These are phyloP conservation scores for Rusavskia elegans DNA, from an alignment of 495 filamentous ascomycete genomes.

Conservation along the genomic window DNA sequence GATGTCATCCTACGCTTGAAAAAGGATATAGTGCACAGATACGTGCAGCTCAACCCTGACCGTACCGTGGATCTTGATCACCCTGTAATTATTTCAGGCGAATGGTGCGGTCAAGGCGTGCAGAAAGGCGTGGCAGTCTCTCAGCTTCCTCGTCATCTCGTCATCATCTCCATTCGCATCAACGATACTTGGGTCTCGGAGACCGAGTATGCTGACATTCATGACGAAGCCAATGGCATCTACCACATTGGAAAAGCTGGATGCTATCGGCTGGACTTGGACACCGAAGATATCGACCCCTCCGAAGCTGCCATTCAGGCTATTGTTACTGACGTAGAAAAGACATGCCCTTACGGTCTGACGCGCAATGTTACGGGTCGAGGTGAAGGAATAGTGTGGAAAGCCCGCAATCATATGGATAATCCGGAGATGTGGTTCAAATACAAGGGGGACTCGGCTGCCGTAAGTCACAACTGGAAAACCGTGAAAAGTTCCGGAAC, in stretches of 20 bases:
- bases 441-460: conserved; percentile 16
- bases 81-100: conserved; percentile 18
- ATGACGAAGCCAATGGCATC: conserved; percentile 9
- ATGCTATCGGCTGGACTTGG: conserved; percentile 9
- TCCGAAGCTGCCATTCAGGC: conserved; percentile 7
- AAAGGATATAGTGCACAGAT: conserved; percentile 6
- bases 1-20: conserved; percentile 3
- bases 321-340: conserved; percentile 14
- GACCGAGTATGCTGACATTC: conserved; percentile 13
- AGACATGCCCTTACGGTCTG: conserved; percentile 17
- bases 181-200: conserved; percentile 17
- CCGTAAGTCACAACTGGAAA: conserved; percentile 10
- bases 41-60: conserved; percentile 8
- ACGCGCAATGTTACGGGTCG: conserved; percentile 14
- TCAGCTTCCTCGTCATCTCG: conserved; percentile 14
- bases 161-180: conserved; percentile 17
- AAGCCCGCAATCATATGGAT: conserved; percentile 3
- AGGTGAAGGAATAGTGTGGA: conserved; percentile 26
- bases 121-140: conserved; percentile 19
- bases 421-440: conserved; percentile 20
- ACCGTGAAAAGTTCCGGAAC: not conserved
- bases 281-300: conserved; percentile 5
- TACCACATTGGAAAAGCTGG: conserved; percentile 21
- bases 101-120: conserved; percentile 20
- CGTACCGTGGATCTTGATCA: conserved; percentile 3